Evolutionary conservation across 306 rosid genomes (phyloP), one percentile per base, ranked within the genome.

Genomic region (Sophora flavescens): DNA sequence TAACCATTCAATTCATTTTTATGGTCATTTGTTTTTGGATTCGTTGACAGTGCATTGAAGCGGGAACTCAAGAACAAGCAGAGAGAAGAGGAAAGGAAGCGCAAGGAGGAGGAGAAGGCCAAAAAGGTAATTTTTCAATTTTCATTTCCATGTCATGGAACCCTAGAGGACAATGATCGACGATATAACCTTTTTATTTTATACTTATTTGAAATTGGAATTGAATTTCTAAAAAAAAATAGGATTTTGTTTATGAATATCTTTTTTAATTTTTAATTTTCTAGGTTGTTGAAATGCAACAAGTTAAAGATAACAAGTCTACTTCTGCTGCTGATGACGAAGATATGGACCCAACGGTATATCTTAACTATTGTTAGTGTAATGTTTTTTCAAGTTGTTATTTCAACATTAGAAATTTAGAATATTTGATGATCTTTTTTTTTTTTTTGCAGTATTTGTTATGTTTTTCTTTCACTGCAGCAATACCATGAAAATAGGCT

Each of bases 261-360:
- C 5, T n/a, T n/a, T n/a, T n/a, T n/a, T n/a, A n/a, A 3, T 12
- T 72, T 30, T 35, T 72, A 22, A 22, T 22, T 22, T 22, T 41
- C 5, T 81, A 91, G 97, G 97, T 90, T 39, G 90, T 91, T 67
- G 84, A 80, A 16, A 8, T 66, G 22, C 71, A 77, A 60, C 79
- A 17, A 71, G 68, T 89, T 9, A 89, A 88, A 63, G 82, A 64
- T 51, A 91, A 83, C 87, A 93, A 83, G 67, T 54, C 84, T 65
- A 87, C 74, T 17, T 58, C 86, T 11, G 82, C 70, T 70, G 96
- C n/a, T 45, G 51, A 45, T 45, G 98, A 90, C 22, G 97, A 94
- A 14, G 93, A 92, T 63, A 92, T 95, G 91, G 97, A 93, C 82
- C 98, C 97, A 14, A 93, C 96, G 75, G 97, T 93, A 84, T 18